A percentile compares a stretch with the other conserved stretches of the same genome.
These are phyloP conservation scores for Calonectria multiphialidica DNA, from an alignment of 2,329 filamentous ascomycete species.

Conservation along the genomic window DNA sequence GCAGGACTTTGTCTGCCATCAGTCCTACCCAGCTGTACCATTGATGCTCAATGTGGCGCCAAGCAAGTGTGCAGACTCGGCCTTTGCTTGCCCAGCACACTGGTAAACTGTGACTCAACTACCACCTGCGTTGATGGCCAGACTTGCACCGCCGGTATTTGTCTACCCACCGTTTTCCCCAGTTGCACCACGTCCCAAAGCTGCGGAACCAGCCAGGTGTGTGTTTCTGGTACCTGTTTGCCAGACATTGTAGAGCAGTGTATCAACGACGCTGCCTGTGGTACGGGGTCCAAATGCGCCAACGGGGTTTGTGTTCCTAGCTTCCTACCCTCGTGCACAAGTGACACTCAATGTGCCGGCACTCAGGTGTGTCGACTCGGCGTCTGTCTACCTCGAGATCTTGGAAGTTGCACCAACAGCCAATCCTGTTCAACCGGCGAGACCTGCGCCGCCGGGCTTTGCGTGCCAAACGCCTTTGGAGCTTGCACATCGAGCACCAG, in stretches of 20 bases:
- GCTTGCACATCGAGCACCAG: background rate
- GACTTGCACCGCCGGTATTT: conserved; percentile 13
- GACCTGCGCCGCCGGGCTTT: conserved; percentile 15
- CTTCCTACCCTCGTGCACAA: conserved; percentile 7
- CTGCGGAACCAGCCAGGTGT: background rate
- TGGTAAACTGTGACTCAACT: background rate
- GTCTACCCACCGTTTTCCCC: conserved; percentile 14
- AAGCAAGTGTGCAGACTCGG: conserved; percentile 14
- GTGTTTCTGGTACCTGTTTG: conserved; percentile 13
- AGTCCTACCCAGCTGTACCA: conserved; percentile 9
- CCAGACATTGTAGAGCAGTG: conserved; percentile 10
- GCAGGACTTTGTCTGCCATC: conserved; percentile 16
- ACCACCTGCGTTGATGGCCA: background rate
- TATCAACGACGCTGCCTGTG: background rate
- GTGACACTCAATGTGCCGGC: conserved; percentile 1
- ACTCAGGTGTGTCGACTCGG: conserved; percentile 11
- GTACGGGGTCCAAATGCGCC: background rate
- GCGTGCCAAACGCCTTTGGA: conserved; percentile 5
- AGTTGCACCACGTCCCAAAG: background rate
- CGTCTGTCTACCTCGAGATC: conserved; percentile 19
- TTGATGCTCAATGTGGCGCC: conserved; percentile 9
- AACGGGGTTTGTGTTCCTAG: background rate
- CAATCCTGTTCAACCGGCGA: background rate
- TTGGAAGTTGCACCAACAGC: background rate
- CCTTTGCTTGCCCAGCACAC: conserved; percentile 4